Percentiles rank a stretch among this genome's conserved stretches.
These are phyloP conservation scores for Ceratobasidium sp. DNA, from an alignment of 1,284 basidiomycete genomes.

Conservation along the genomic window DNA sequence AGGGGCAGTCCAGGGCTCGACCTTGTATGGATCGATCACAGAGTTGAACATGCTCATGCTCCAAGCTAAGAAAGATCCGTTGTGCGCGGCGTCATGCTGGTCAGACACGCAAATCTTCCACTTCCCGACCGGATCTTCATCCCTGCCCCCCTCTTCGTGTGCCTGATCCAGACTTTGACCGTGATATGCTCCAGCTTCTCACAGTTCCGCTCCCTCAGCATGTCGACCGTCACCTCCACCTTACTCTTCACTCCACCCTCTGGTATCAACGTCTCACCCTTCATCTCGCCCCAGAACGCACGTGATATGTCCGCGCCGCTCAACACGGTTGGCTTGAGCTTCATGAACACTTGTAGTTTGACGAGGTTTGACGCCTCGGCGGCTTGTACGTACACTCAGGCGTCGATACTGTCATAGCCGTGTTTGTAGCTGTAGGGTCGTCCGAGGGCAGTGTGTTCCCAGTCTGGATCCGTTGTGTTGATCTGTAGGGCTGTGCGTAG, in stretches of 20 bases:
- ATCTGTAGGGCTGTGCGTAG: conserved; percentile 84
- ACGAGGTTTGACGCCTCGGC: conserved; percentile 89
- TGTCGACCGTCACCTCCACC: conserved; percentile 78
- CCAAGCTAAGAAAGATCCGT: conserved; percentile 92
- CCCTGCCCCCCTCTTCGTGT: conserved; percentile 91
- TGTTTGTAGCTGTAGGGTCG: conserved; percentile 96
- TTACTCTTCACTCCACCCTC: conserved; percentile 76
- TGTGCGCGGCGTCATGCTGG: conserved; percentile 70
- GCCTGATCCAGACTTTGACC: conserved; percentile 92
- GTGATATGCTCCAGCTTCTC: conserved; percentile 95
- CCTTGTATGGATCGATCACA: conserved; percentile 80
- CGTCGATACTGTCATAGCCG: conserved; percentile 93
- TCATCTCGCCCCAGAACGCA: conserved; percentile 61
- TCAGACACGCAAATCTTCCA: conserved; percentile 94
- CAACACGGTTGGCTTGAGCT: conserved; percentile 79
- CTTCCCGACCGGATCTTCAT: conserved; percentile 91
- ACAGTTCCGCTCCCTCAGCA: conserved; percentile 83
- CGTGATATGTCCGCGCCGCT: conserved; percentile 71
- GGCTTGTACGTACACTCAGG: conserved; percentile 84
- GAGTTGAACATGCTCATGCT: conserved; percentile 95
- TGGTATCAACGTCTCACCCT: conserved; percentile 77
- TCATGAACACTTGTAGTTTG: conserved; percentile 94
- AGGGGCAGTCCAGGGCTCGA: conserved; percentile 67
- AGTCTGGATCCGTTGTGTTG: conserved; percentile 93
- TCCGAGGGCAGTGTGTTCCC: conserved; percentile 88